A percentile compares a stretch with the other conserved stretches of the same genome.
Conservation (phyloP, 768 basidiomycete genomes). For the Lyophyllum decastes region DNA sequence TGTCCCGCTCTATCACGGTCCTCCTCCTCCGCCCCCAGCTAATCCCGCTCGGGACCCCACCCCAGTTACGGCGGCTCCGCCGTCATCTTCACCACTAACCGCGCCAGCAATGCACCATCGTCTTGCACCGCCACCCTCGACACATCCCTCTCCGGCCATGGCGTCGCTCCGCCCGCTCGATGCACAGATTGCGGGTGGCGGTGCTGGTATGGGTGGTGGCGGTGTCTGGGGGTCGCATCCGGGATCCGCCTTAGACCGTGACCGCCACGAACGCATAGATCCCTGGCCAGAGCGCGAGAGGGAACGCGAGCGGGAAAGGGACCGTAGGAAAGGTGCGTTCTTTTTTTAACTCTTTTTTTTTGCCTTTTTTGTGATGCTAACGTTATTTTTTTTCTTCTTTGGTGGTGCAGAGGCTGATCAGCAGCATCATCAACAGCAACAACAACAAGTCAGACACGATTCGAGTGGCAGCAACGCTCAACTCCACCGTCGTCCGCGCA, state of each 20-base stretch:
- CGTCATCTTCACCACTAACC: constrained; percentile 14
- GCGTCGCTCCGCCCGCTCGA: constrained; percentile 29
- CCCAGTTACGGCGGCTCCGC: constrained; percentile 5
- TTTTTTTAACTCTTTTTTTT: neutral
- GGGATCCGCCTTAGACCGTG: constrained; percentile 13
- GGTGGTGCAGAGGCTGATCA: constrained; percentile 22
- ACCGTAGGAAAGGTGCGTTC: neutral
- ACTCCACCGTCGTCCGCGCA: constrained; percentile 4
- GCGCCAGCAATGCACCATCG: constrained; percentile 7
- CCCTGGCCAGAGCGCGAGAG: constrained; percentile 3
- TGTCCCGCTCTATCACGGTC: constrained; percentile 1
- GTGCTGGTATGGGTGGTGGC: constrained; percentile 4
- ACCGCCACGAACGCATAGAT: neutral
- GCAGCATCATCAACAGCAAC: constrained; percentile 7
- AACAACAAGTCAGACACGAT: constrained; percentile 15
- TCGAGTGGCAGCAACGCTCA: neutral
- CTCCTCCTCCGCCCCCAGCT: constrained; percentile 4
- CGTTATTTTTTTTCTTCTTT: neutral
- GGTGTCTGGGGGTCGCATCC: constrained; percentile 18
- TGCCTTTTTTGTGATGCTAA: neutral
- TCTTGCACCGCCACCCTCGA: constrained; percentile 5
- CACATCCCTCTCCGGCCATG: constrained; percentile 31
- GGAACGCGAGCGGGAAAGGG: constrained; percentile 4
- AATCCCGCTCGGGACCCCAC: neutral
- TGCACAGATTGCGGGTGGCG: constrained; percentile 11